Evolutionary conservation across 208 protist species (phyloP).

Genomic region (Acanthamoeba divionensis): DNA sequence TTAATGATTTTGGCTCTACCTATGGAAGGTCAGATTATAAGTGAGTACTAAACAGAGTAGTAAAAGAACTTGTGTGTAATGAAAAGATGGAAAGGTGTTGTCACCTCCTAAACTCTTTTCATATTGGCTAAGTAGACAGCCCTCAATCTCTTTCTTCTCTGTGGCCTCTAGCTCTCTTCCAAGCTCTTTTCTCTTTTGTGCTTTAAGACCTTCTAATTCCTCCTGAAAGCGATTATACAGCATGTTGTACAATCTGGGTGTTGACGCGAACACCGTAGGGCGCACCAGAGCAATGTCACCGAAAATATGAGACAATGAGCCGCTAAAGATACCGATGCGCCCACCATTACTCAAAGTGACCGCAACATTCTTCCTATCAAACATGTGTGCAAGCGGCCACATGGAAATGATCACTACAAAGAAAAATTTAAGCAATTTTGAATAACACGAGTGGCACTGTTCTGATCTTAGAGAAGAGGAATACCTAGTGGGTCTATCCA

Average conservation of each 20-base stretch:
- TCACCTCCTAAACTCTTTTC: not conserved
- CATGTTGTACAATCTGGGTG: slow-evolving; percentile 79
- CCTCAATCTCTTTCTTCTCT: not conserved
- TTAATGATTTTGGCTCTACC: slow-evolving; percentile 66
- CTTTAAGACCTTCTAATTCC: not conserved
- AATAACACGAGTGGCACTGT: too few relatives aligned
- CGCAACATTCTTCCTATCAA: slow-evolving; percentile 71
- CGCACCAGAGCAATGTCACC: slow-evolving; percentile 77
- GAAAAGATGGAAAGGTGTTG: too few relatives aligned
- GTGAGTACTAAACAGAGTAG: too few relatives aligned
- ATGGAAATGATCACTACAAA: slow-evolving; percentile 74
- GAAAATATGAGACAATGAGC: slow-evolving; percentile 71
- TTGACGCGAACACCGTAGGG: slow-evolving; percentile 79
- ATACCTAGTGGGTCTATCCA: too few relatives aligned
- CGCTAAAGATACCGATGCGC: slow-evolving; percentile 6
- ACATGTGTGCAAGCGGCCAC: slow-evolving; percentile 84
- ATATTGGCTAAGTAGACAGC: not conserved
- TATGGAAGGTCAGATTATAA: too few relatives aligned
- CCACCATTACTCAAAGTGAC: not conserved
- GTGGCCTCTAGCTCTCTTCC: not conserved
- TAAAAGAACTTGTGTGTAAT: too few relatives aligned
- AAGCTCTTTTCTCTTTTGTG: not conserved
- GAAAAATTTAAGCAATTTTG: too few relatives aligned
- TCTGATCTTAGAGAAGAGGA: too few relatives aligned
- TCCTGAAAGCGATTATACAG: slow-evolving; percentile 69